Conservation (phyloP, 2,329 filamentous ascomycete genomes). For the Colletotrichum sp. region DNA sequence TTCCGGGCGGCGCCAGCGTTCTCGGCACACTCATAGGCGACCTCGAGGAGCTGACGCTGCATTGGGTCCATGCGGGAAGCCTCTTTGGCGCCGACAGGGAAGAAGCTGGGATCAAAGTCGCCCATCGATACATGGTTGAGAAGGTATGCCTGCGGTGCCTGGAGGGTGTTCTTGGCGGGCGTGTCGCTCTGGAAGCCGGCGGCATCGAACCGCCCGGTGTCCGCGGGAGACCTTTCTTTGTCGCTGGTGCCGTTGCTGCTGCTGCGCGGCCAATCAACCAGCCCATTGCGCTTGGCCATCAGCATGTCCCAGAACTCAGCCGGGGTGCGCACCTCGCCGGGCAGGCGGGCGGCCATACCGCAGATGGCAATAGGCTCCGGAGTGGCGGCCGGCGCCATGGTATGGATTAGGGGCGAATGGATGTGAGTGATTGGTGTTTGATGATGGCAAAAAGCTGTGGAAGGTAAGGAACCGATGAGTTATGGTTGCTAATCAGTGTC, state of each 20-base stretch:
- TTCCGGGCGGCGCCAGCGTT: slow-evolving; percentile 25
- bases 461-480: neutral
- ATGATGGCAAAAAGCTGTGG: neutral
- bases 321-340: slow-evolving; percentile 27
- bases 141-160: neutral
- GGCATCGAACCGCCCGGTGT: slow-evolving; percentile 20
- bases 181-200: slow-evolving; percentile 15
- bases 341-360: slow-evolving; percentile 34
- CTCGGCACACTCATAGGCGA: slow-evolving; percentile 35
- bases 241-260: neutral
- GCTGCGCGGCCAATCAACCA: slow-evolving; percentile 8
- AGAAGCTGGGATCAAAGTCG: neutral
- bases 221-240: slow-evolving; percentile 15
- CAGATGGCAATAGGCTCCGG: slow-evolving; percentile 31
- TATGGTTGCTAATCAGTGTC: neutral
- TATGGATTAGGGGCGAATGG: neutral
- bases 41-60: slow-evolving; percentile 33
- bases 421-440: neutral
- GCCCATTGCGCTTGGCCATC: slow-evolving; percentile 26
- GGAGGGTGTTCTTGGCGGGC: slow-evolving; percentile 1
- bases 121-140: neutral
- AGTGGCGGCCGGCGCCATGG: neutral
- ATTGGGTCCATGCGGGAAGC: slow-evolving; percentile 30
- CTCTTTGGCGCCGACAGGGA: neutral
- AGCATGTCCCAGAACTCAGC: slow-evolving; percentile 34